Evolutionary conservation across 1,284 basidiomycete species (phyloP).

Genomic region (Apiotrichum brassicae): DNA sequence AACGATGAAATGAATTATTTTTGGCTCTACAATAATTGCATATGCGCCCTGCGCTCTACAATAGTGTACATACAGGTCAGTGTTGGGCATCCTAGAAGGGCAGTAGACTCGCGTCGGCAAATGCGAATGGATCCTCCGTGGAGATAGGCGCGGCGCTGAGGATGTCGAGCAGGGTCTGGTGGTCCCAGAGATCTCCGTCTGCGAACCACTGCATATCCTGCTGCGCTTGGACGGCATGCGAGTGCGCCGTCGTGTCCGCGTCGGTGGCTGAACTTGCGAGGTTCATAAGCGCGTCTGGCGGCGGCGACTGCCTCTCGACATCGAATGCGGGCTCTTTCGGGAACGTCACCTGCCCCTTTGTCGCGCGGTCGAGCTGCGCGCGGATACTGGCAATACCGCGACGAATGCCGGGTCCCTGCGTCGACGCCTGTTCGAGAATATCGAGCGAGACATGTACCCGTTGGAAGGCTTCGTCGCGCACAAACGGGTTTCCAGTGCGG

Average conservation of each 20-base stretch:
- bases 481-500: slow-evolving; percentile 17
- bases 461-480: slow-evolving; percentile 16
- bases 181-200: slow-evolving; percentile 13
- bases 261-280: neutral
- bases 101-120: slow-evolving; percentile 1
- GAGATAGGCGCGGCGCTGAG: slow-evolving; percentile 13
- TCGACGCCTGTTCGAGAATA: slow-evolving; percentile 14
- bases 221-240: neutral
- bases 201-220: slow-evolving; percentile 8
- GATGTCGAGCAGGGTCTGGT: slow-evolving; percentile 14
- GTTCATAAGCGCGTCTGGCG: neutral
- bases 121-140: slow-evolving; percentile 19
- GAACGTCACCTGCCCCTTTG: neutral
- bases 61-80: too few relatives aligned
- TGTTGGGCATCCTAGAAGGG: slow-evolving; percentile 1
- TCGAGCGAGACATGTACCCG: slow-evolving; percentile 13
- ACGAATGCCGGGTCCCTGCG: slow-evolving; percentile 15
- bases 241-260: neutral
- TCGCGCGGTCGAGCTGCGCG: slow-evolving; percentile 10
- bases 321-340: neutral
- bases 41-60: too few relatives aligned
- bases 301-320: neutral
- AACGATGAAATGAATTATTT: too few relatives aligned
- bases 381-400: slow-evolving; percentile 13
- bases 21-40: too few relatives aligned